phyloP scores from a whole-genome alignment of 768 basidiomycete species.

The Xanthoconium purpureum region DNA sequence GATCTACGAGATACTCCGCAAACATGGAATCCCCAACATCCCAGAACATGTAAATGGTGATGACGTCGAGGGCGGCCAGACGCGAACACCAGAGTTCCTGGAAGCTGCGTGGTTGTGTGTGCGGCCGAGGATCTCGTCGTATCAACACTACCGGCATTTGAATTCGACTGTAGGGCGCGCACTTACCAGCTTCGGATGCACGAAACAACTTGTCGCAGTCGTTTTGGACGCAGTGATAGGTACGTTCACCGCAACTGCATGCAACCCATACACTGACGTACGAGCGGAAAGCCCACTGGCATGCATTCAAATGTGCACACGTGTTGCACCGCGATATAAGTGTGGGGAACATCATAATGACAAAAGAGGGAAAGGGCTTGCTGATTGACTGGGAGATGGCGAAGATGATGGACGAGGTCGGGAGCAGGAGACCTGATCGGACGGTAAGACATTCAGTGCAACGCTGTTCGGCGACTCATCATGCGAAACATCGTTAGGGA shows the following conservation, averaged over 20 bases:
- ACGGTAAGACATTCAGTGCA: not conserved
- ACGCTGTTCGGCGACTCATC: not conserved
- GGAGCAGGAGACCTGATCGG: not conserved
- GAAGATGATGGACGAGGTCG: not conserved
- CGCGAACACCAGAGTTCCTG: not conserved
- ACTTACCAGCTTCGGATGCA: not conserved
- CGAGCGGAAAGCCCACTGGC: slow-evolving; percentile 16
- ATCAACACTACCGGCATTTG: not conserved
- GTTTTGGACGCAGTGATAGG: not conserved
- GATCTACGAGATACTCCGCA: not conserved
- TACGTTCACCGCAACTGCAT: not conserved
- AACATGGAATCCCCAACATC: not conserved
- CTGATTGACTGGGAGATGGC: slow-evolving; percentile 26
- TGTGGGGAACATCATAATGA: slow-evolving; percentile 23
- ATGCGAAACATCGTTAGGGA: not conserved
- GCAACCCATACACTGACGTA: not conserved
- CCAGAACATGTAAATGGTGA: not conserved
- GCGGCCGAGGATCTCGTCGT: not conserved
- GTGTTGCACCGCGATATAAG: slow-evolving; percentile 32
- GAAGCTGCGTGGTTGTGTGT: not conserved
- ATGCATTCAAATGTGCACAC: slow-evolving; percentile 12
- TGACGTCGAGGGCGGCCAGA: not conserved
- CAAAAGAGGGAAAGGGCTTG: slow-evolving; percentile 7
- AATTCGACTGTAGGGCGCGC: not conserved
- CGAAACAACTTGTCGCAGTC: not conserved